Evolutionary conservation across 306 rosid genomes (phyloP), one percentile per base, ranked within the genome.

Genomic region (Ochetophila trinervis): DNA sequence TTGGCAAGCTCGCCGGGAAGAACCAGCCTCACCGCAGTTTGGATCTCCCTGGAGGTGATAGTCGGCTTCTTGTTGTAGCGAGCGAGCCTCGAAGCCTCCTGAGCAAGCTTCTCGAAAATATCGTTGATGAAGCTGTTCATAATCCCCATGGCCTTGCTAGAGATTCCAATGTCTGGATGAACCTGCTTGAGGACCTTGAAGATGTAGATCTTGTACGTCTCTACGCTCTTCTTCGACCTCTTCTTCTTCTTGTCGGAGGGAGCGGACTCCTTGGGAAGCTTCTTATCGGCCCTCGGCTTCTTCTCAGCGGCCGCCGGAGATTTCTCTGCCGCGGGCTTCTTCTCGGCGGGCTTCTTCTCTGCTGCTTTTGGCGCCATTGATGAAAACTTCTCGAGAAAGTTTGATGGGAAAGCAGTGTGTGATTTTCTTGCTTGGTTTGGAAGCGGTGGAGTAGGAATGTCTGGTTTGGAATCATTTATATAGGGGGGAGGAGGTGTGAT

Each of bases 81-180:
- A 18, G 54, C 54, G 54, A 50, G 54, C 11, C 22, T n/a, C 3
- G 54, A 50, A 18, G 54, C 19, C 54, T 50, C 54, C 54, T 50
- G 54, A 50, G 54, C 54, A 1, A 50, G 54, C 54, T 50, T 50
- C 54, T 50, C 86, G 5, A 78, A 82, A 36, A 83, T 70, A 0
- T 68, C 84, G 7, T 80, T 77, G 85, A 80, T 70, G 68, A 82
- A 82, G 45, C 83, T 77, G 68, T 82, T 78, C 83, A 78, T 78
- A 35, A 82, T 82, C 5, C 75, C 86, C 84, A 79, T 79, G 21
- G 82, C 80, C 30, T 76, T 83, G 69, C 82, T 78, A 0, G 86
- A 78, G 58, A 81, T 73, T 0, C 86, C 86, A 0, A 81, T 81
- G 18, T 81, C 86, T 11, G 86, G 86, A 20, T 82, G 86, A 6